Conservation (phyloP, 768 basidiomycete species). For the Podaxis sp. region DNA sequence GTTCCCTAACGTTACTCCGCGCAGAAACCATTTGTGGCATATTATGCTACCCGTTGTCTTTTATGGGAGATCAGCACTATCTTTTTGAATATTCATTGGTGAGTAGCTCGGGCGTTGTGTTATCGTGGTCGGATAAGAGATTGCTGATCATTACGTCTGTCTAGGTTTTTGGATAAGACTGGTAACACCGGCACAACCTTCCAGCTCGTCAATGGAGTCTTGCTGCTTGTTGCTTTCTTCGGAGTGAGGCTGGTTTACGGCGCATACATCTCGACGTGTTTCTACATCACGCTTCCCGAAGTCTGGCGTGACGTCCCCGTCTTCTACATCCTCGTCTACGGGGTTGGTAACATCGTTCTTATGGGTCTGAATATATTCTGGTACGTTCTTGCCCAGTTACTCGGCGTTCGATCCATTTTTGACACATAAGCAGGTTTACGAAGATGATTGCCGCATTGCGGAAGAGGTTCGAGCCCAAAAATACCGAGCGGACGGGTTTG, state of each 20-base stretch:
- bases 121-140: neutral
- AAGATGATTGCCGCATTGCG: slow-evolving; percentile 70
- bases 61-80: slow-evolving; percentile 87
- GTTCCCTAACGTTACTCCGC: neutral
- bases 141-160: neutral
- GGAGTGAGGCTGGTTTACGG: slow-evolving; percentile 73
- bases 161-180: slow-evolving; percentile 77
- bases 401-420: neutral
- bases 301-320: slow-evolving; percentile 56
- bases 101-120: slow-evolving; percentile 18
- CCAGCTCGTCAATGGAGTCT: slow-evolving; percentile 72
- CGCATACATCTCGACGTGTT: slow-evolving; percentile 56
- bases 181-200: slow-evolving; percentile 64
- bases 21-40: slow-evolving; percentile 75
- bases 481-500: slow-evolving; percentile 21
- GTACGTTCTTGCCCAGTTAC: slow-evolving; percentile 39
- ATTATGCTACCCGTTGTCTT: slow-evolving; percentile 75
- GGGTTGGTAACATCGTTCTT: slow-evolving; percentile 60
- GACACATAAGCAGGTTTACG: slow-evolving; percentile 50
- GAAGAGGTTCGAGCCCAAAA: slow-evolving; percentile 51
- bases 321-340: slow-evolving; percentile 50
- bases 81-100: slow-evolving; percentile 90
- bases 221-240: slow-evolving; percentile 69
- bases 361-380: slow-evolving; percentile 80
- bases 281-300: slow-evolving; percentile 57